Percentiles rank a stretch among this genome's conserved stretches.
These are phyloP conservation scores for Castanea sativa DNA, from an alignment of 306 rosid genomes.

Conservation along the genomic window DNA sequence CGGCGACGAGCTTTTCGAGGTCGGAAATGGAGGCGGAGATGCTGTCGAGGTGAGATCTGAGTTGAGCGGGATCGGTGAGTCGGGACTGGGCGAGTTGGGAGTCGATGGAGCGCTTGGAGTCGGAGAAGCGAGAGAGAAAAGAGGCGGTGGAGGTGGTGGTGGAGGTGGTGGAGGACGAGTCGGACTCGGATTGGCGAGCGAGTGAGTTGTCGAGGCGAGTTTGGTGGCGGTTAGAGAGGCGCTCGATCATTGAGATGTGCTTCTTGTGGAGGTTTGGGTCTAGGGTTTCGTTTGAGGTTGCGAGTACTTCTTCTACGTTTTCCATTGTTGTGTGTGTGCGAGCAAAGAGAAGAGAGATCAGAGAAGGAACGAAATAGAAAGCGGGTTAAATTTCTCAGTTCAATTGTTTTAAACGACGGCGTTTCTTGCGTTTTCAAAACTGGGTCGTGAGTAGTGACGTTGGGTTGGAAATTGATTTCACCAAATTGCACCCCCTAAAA, in stretches of 20 bases:
- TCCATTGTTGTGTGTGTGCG: conserved; percentile 20
- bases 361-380: too few species aligned
- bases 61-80: conserved; percentile 16
- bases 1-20: conserved; percentile 72
- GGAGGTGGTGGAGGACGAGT: conserved; percentile 34
- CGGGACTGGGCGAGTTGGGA: conserved; percentile 44
- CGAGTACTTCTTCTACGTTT: conserved; percentile 22
- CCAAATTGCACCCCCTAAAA: too few species aligned
- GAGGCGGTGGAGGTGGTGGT: conserved; percentile 52
- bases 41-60: conserved; percentile 50
- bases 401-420: too few species aligned
- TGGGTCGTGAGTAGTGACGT: too few species aligned
- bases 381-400: too few species aligned
- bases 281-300: conserved; percentile 16
- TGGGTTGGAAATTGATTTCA: too few species aligned
- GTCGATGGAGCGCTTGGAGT: conserved; percentile 51
- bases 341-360: not conserved
- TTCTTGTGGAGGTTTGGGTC: conserved; percentile 51
- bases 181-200: conserved; percentile 32
- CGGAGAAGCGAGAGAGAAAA: conserved; percentile 55
- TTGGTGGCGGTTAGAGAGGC: conserved; percentile 68
- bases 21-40: conserved; percentile 68
- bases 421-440: too few species aligned
- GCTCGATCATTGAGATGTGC: conserved; percentile 69
- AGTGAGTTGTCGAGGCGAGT: conserved; percentile 41